Evolutionary conservation across 768 basidiomycete species (phyloP), one percentile per base, ranked within the genome.

Genomic region (Psilocybe subaeruginosa): DNA sequence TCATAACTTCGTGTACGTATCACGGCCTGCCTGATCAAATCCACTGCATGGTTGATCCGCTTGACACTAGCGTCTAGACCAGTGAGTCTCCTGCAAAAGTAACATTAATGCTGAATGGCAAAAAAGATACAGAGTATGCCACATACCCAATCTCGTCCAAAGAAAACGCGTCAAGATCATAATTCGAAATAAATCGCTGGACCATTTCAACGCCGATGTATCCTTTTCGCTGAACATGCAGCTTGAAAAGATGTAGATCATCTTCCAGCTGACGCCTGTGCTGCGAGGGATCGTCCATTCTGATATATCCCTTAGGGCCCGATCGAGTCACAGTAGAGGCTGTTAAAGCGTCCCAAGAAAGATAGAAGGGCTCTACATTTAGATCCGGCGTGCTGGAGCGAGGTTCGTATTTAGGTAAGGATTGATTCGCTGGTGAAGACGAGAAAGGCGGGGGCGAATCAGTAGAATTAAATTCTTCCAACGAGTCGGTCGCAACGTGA

Each of bases 181-280:
- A 59, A 5, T 45, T 16, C 11, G 58, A 52, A 5, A 59, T 52
- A 4, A 59, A 43, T 16, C 50, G 35, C 31, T 59, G 33, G n/a
- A 53, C 41, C 12, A 52, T 30, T 17, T 52, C 39, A 11, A 35
- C 11, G 7, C 58, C 39, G 2, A 59, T 52, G 14, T 53, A 59
- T 7, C 50, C 50, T 53, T 59, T 59, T 0, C n/a, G 50, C 14
- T 53, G 33, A 8, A 59, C 11, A 33, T 59, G 35, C 30, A 19
- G n/a, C 37, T 33, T 51, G 9, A 59, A 43, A 29, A 59, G 58
- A 41, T 27, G 29, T 8, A 59, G 3, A 19, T 52, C 50, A 12
- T 41, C 11, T 46, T 59, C 58, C 9, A 59, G 58, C 35, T 52
- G 58, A 16, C 19, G 16, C 4, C 16, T 8, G 43, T 43, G 12